Conservation (phyloP, 1,139 yeast genomes). For the Candida frijolesensis region DNA sequence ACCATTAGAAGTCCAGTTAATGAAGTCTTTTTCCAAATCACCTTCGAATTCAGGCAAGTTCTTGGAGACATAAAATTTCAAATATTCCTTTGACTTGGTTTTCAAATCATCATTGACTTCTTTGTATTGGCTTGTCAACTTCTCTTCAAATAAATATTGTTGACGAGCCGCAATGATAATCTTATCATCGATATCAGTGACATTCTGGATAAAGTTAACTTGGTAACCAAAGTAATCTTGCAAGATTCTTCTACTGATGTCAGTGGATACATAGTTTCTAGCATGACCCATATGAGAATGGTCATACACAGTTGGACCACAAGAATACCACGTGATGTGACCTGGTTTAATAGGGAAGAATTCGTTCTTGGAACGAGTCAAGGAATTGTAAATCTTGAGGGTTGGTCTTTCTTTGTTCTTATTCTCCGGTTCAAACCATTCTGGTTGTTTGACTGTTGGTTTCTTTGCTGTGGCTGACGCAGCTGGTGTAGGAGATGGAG, state of each 20-base stretch:
- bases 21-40: slow-evolving; percentile 39
- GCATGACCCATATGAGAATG: slow-evolving; percentile 99
- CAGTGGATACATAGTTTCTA: slow-evolving; percentile 91
- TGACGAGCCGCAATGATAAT: slow-evolving; percentile 95
- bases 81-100: slow-evolving; percentile 42
- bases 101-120: slow-evolving; percentile 40
- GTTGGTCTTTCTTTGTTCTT: slow-evolving; percentile 19
- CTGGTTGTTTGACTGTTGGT: slow-evolving; percentile 38
- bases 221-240: slow-evolving; percentile 91
- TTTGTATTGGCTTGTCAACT: slow-evolving; percentile 41
- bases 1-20: slow-evolving; percentile 50
- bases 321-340: slow-evolving; percentile 89
- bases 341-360: slow-evolving; percentile 66
- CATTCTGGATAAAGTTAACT: slow-evolving; percentile 87
- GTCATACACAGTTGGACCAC: slow-evolving; percentile 99
- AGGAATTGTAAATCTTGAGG: slow-evolving; percentile 64
- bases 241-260: slow-evolving; percentile 84
- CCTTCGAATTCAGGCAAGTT: slow-evolving; percentile 52
- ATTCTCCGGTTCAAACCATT: slow-evolving; percentile 37
- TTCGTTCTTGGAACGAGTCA: slow-evolving; percentile 78
- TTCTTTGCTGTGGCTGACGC: slow-evolving; percentile 22
- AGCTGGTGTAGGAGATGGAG: slow-evolving; percentile 13
- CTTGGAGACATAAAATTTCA: slow-evolving; percentile 52
- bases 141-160: slow-evolving; percentile 67
- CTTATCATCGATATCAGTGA: slow-evolving; percentile 96